Base-by-base conservation (phyloP, 164 flowering plant genomes). In the Magnolia sinica region DNA sequence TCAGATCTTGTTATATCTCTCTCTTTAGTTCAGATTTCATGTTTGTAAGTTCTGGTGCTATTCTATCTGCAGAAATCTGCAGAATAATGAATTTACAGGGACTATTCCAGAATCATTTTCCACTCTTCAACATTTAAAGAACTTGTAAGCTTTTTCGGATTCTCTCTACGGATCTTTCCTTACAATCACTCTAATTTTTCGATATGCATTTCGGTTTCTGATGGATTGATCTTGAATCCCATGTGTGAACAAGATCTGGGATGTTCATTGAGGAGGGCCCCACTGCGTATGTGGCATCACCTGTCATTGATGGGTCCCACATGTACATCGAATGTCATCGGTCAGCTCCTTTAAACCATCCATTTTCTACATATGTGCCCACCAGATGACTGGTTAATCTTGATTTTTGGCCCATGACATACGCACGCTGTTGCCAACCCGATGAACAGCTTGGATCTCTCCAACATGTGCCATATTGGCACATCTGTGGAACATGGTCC, bases 61-160 rank as follows among this genome's bases (percentile, higher is more conserved):
- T 79, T 72, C 37, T 13, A 55, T 49, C 31, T 64, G 23, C 87
- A 91, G 92, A 80, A 89, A 92, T 84, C 45, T 90, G 51, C 84
- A 91, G 50, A 78, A 87, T 80, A 92, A 92, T 80, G 83, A 87
- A 68, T 80, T 92, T 64, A 70, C 7, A 19, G 96, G 96, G 45
- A 27, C 75, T 16, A 66, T 88, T 76, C 87, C 90, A 58, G 83
- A 79, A 45, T 83, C 91, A 64, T 82, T 89, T 79, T 58, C 79
- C 71, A 68, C 74, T 31, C 83, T 90, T 52, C 84, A 83, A 59
- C 58, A 84, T 79, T 81, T 91, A 75, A 70, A 55, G 65, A 74
- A 64, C 59, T 74, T 89, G 93, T 91, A 81, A 89, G 90, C 81
- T 70, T 4, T 4, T 16, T 19, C 18, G 8, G 18, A 55, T 64